A percentile compares a stretch with the other conserved stretches of the same genome.
These are phyloP conservation scores for Phellopilus nigrolimitatus DNA, from an alignment of 1,284 basidiomycete genomes.

Conservation along the genomic window DNA sequence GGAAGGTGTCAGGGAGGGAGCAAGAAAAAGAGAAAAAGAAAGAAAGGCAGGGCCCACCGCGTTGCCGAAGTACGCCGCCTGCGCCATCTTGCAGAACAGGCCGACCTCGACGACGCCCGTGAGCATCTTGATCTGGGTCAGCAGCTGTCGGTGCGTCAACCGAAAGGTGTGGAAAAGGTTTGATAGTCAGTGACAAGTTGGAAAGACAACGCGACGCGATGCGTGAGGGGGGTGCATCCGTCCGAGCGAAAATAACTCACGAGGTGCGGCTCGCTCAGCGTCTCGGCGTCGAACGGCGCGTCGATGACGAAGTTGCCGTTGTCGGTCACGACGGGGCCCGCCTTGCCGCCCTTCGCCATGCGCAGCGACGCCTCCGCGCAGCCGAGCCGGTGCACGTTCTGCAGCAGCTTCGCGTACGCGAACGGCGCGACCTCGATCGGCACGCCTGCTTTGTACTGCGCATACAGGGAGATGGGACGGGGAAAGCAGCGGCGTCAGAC, in stretches of 20 bases:
- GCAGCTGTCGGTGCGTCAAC: constrained; percentile 49
- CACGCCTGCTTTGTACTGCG: constrained; percentile 82
- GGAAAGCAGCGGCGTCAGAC: constrained; percentile 45
- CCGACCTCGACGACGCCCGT: constrained; percentile 98
- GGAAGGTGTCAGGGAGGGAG: too few relatives aligned
- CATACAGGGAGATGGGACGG: not conserved
- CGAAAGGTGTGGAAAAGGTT: not conserved
- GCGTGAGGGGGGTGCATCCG: too few relatives aligned
- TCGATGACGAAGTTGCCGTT: constrained; percentile 97
- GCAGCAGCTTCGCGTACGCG: constrained; percentile 85
- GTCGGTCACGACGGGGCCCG: constrained; percentile 93
- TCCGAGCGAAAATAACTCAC: too few relatives aligned
- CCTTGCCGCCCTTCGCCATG: constrained; percentile 74
- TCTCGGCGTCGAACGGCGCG: constrained; percentile 73
- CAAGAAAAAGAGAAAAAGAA: not conserved
- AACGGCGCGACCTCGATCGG: constrained; percentile 97
- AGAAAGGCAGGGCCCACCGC: constrained; percentile 42
- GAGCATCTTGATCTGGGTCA: constrained; percentile 77
- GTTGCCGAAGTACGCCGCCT: constrained; percentile 97
- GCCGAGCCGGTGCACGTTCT: constrained; percentile 60
- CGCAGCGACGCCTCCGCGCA: constrained; percentile 67
- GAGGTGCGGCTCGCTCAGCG: constrained; percentile 65
- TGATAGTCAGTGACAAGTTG: constrained; percentile 9
- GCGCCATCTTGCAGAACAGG: constrained; percentile 90
- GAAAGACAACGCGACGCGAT: not conserved